Evolutionary conservation across 768 basidiomycete species (phyloP), one percentile per base, ranked within the genome.

Genomic region (Pleurotus cornucopiae): DNA sequence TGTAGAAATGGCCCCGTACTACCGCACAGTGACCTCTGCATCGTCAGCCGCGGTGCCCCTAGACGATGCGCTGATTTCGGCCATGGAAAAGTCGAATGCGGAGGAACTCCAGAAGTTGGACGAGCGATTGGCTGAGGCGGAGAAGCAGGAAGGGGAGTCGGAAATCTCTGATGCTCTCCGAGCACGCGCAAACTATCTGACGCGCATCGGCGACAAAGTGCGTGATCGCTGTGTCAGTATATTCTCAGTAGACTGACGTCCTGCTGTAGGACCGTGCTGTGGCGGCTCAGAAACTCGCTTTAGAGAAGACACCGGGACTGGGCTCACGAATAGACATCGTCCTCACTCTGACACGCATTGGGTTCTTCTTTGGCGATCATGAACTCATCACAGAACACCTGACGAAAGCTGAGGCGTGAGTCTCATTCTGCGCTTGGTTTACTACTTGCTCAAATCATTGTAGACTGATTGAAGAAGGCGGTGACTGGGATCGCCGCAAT

Each of bases 401-500:
- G 46, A 74, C 82, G 25, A 85, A 87, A 62, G 95, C 95, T 0
- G 89, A 92, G 63, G 80, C 85, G 90, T 94, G 57, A 60, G 86
- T 78, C 21, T 3, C 9, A 9, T 20, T 37, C n/a, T 6, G 30
- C 3, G 30, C 7, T 7, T 2, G 30, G 30, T 2, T 34, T 11
- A 34, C 9, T 34, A 34, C 3, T 11, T 7, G 30, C 30, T 34
- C 30, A 34, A 11, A 11, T 9, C 11, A 34, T 3, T 34, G 30
- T 11, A 94, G 92, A 55, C 77, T 97, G 43, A 89, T 97, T 54
- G 94, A 98, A 63, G 83, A 93, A 68, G 96, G 96, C 0, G 96
- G 96, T 45, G 96, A 99, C 73, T 99, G 96, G 96, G 96, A 99
- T 69, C 79, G 96, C 54, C 84, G 94, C 39, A 99, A 98, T 70